Base-by-base conservation (phyloP, 495 filamentous ascomycete species). In the Cladorrhinum samala region DNA sequence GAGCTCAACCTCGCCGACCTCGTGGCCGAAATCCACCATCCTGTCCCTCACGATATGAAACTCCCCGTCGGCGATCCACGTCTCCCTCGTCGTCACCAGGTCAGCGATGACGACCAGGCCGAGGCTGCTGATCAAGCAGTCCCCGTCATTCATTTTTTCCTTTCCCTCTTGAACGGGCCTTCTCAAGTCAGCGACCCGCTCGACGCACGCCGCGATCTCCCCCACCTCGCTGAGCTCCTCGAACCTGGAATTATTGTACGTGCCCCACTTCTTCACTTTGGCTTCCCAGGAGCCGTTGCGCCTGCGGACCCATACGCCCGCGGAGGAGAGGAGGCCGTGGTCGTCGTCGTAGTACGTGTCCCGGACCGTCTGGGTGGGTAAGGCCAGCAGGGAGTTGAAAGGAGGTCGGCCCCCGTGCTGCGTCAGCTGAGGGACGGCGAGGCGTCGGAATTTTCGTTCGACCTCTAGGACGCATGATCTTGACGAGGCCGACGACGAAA, bases 1-100 rank as follows among this genome's bases (percentile, higher is more conserved):
- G 36, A 72, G 42, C 54, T 77, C 69, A 16, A 72, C 63, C 64
- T 77, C 68, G 27, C 73, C 66, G 19, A 70, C 65, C 36, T 56
- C 42, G 38, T 77, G 66, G 48, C 70, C 70, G 56, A 69, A 66
- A 52, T 74, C 57, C n/a, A n/a, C n/a, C 46, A 64, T 60, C 20
- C 55, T 33, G 23, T 71, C 65, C 42, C 70, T 51, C 48, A 69
- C 68, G 38, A 73, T 59, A 24, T 37, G 53, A 50, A 73, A 73
- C 42, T 60, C 64, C 14, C 49, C 49, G 42, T 73, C 68, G 2
- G 67, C 69, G 7, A 68, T 17, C 58, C 65, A 71, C 27, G 55
- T 48, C 49, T 64, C 62, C 11, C 66, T 60, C 9, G 53, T 59
- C 8, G 68, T 74, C 2, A 53, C 45, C 42, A 71, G 68, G 33